Percentiles rank a stretch among this genome's conserved stretches.
These are phyloP conservation scores for Penicillium sp. DNA, from an alignment of 2,329 filamentous ascomycete genomes.

Conservation along the genomic window DNA sequence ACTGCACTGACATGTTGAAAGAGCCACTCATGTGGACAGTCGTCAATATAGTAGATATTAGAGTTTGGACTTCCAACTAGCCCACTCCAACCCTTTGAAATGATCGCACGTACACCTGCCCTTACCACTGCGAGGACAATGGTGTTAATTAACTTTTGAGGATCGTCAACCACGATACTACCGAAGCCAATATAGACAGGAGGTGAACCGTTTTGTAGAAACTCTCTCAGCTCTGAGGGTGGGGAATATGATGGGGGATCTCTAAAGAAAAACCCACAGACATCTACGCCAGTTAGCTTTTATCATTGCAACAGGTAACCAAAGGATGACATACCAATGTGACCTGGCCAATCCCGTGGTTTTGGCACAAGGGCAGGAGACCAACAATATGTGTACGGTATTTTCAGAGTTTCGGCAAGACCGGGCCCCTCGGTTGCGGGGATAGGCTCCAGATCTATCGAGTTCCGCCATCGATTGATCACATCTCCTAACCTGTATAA, in stretches of 20 bases:
- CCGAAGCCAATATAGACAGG: constrained; percentile 59
- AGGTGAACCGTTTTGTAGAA: constrained; percentile 48
- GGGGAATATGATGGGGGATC: constrained; percentile 41
- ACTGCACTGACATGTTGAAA: constrained; percentile 56
- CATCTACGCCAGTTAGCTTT: constrained; percentile 17
- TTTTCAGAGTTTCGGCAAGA: constrained; percentile 35
- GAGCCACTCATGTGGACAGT: constrained; percentile 59
- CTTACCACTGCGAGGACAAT: constrained; percentile 50
- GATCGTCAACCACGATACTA: constrained; percentile 55
- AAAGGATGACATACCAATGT: constrained; percentile 31
- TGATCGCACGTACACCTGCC: constrained; percentile 51
- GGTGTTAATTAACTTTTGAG: constrained; percentile 44
- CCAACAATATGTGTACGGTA: constrained; percentile 50
- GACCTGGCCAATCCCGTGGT: constrained; percentile 40
- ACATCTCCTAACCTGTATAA: constrained; percentile 42
- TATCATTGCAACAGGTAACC: background rate
- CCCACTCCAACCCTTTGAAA: constrained; percentile 56
- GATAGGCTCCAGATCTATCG: constrained; percentile 43
- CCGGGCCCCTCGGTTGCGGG: constrained; percentile 37
- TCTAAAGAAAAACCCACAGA: constrained; percentile 50
- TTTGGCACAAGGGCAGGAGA: constrained; percentile 43
- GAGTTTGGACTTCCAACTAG: constrained; percentile 37
- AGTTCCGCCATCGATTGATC: constrained; percentile 45
- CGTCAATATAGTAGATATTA: constrained; percentile 52
- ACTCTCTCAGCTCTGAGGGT: constrained; percentile 40